These are phyloP conservation scores for Dendrobium huoshanense DNA, from an alignment of 106 monocot genomes.

Conservation along the genomic window DNA sequence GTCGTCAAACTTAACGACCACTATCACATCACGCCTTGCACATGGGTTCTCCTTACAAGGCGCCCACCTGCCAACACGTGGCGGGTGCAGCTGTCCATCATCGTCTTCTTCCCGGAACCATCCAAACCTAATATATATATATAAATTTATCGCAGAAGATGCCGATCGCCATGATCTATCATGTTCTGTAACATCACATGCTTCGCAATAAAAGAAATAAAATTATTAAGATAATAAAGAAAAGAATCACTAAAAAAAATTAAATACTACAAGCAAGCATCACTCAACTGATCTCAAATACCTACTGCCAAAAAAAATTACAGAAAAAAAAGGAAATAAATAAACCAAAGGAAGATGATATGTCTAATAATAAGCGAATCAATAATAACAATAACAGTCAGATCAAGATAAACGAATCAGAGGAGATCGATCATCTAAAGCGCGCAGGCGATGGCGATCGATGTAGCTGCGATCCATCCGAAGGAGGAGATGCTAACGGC, in stretches of 20 bases:
- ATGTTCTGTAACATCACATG: not conserved
- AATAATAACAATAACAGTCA: slow-evolving; percentile 1
- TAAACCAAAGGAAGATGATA: not conserved
- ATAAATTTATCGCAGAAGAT: not conserved
- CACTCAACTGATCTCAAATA: not conserved
- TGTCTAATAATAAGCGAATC: not conserved
- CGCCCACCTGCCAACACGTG: not conserved
- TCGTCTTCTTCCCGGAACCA: not conserved
- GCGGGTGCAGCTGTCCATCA: not conserved
- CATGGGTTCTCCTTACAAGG: not conserved
- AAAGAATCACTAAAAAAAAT: slow-evolving; percentile 4
- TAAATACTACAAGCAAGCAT: not conserved
- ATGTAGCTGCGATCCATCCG: not conserved
- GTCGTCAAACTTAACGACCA: not conserved
- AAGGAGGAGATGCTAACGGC: not conserved
- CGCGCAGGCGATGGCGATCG: slow-evolving; percentile 1
- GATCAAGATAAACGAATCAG: not conserved
- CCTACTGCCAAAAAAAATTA: not conserved
- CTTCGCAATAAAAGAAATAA: not conserved
- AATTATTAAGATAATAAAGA: not conserved
- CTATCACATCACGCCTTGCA: not conserved
- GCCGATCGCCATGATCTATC: not conserved
- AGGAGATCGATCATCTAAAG: not conserved
- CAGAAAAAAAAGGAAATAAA: not conserved
- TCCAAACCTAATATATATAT: not conserved